Evolutionary conservation across 768 basidiomycete species (phyloP), one percentile per base, ranked within the genome.

Genomic region (Podaxis sp.): DNA sequence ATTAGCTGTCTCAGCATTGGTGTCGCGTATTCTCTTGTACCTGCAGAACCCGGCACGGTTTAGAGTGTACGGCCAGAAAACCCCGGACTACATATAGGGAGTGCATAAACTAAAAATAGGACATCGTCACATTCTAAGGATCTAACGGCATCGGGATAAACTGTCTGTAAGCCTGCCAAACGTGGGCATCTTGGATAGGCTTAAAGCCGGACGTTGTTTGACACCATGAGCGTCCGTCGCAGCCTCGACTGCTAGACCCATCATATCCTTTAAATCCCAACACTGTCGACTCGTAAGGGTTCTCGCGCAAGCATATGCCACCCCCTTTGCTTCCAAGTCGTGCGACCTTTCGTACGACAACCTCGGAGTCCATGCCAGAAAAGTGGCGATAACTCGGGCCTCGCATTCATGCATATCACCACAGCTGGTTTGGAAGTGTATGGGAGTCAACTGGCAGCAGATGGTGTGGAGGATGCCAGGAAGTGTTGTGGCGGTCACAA

Each of bases 401-500:
- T 68, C n/a, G 24, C 67, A 13, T 61, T 62, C 22, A 55, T 57
- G 0, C 70, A 71, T 40, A 63, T 64, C 5, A 67, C 64, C 2
- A 61, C 66, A 1, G 69, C 69, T 7, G 65, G 62, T 7, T 59
- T 71, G 37, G 71, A 71, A 25, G 70, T 68, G 24, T 72, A 66
- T 50, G 54, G 60, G 19, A 63, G 69, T 7, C 69, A 72, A 53
- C 58, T 43, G 15, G 61, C 67, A 8, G 66, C 67, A 2, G 70
- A 71, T 53, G 70, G 69, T 17, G 67, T 63, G 11, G 70, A 72
- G 43, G 71, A 72, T 57, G 68, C 69, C 5, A 64, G 71, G 19
- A 70, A 64, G 47, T 69, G 70, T 41, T 70, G 70, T 53, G 71
- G 70, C 1, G 68, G 70, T 1, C 69, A 70, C 60, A 70, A 70